Evolutionary conservation across 345 rosid species (phyloP).

Genomic region (Lenwebbia sp.): DNA sequence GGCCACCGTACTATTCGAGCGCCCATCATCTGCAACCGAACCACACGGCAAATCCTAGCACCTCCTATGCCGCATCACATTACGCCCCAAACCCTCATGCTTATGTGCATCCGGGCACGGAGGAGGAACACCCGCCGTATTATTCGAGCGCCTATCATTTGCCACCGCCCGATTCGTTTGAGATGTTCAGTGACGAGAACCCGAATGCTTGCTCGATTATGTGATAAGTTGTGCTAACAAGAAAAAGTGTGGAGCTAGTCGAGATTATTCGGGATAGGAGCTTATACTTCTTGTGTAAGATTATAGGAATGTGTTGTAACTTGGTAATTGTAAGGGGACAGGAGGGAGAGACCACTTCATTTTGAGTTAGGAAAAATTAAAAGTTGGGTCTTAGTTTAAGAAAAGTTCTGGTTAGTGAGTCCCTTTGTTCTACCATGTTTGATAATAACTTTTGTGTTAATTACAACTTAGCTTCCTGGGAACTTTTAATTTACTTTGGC

Average conservation of each 20-base stretch:
- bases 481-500: neutral
- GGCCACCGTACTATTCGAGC: neutral
- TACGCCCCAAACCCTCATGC: neutral
- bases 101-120: neutral
- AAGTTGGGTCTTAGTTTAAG: neutral
- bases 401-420: neutral
- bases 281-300: neutral
- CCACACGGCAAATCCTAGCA: neutral
- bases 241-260: neutral
- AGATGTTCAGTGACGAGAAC: conserved; percentile 7
- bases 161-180: neutral
- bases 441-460: neutral
- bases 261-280: neutral
- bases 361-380: neutral
- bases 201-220: conserved; percentile 2
- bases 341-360: neutral
- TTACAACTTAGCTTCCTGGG: neutral
- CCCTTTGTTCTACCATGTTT: neutral
- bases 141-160: rapidly evolving
- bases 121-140: neutral
- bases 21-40: neutral
- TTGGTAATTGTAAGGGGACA: neutral
- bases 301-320: neutral
- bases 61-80: neutral
- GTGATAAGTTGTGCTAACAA: neutral